Conservation (phyloP, 441 rosid genomes). For the Arabidopsis hybrid region DNA sequence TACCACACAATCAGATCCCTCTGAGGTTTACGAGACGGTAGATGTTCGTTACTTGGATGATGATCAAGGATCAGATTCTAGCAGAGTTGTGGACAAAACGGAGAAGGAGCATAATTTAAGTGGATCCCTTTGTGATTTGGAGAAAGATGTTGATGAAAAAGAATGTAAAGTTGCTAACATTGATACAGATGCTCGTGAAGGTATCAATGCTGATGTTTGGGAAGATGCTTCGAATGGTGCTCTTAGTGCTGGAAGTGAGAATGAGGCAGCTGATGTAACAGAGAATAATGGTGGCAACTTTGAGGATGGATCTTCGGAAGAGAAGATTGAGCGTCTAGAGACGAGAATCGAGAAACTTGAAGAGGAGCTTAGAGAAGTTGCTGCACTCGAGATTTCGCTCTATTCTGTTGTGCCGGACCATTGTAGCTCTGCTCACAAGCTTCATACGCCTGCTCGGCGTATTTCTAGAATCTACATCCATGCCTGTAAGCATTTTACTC, state of each 20-base stretch:
- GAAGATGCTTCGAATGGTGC: conserved; percentile 63
- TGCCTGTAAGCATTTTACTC: conserved; percentile 81
- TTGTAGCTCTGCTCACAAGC: conserved; percentile 83
- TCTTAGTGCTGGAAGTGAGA: conserved; percentile 59
- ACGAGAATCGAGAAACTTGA: conserved; percentile 81
- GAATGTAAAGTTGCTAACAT: conserved; percentile 17
- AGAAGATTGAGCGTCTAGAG: conserved; percentile 58
- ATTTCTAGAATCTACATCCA: conserved; percentile 84
- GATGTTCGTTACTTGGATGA: conserved; percentile 38
- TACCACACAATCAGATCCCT: conserved; percentile 23
- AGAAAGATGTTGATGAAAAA: conserved; percentile 11
- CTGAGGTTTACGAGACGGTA: conserved; percentile 13
- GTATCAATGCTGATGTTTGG: conserved; percentile 45
- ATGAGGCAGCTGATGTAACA: conserved; percentile 57
- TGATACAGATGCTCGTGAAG: conserved; percentile 54
- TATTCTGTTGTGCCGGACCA: conserved; percentile 90
- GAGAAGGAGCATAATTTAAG: background rate
- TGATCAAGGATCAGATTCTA: background rate
- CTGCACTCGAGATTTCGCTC: conserved; percentile 83
- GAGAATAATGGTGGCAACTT: conserved; percentile 52
- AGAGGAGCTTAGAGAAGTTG: conserved; percentile 93
- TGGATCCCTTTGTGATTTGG: conserved; percentile 7
- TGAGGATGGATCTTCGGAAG: conserved; percentile 51
- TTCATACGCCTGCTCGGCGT: conserved; percentile 87
- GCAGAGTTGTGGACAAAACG: conserved; percentile 9